phyloP scores from a whole-genome alignment of 805 yeast genomes.

The Cyberlindnera xishuangbannaensis region DNA sequence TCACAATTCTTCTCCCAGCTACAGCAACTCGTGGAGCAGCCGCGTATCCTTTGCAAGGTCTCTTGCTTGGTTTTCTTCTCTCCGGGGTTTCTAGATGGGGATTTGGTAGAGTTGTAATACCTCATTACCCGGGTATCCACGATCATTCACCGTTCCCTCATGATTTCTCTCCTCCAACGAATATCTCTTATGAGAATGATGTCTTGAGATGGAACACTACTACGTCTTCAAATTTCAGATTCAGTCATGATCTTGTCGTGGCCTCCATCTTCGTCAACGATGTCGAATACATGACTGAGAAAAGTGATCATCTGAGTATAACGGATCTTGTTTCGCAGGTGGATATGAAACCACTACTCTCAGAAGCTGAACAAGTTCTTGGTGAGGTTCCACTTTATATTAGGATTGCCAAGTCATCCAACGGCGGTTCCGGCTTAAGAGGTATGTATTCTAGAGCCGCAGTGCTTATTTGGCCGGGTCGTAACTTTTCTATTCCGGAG shows the following conservation, averaged over 20 bases:
- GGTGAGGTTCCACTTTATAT: slow-evolving; percentile 40
- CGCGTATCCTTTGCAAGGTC: slow-evolving; percentile 76
- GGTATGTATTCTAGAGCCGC: slow-evolving; percentile 70
- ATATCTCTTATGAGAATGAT: slow-evolving; percentile 19
- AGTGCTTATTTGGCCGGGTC: slow-evolving; percentile 51
- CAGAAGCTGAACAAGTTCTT: slow-evolving; percentile 27
- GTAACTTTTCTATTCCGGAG: slow-evolving; percentile 43
- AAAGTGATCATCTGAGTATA: slow-evolving; percentile 38
- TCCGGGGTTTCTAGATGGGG: slow-evolving; percentile 94
- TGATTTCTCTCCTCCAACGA: slow-evolving; percentile 43
- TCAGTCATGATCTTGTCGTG: slow-evolving; percentile 26
- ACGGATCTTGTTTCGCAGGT: slow-evolving; percentile 29
- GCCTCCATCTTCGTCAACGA: slow-evolving; percentile 73
- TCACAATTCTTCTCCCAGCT: slow-evolving; percentile 74
- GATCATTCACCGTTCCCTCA: slow-evolving; percentile 74
- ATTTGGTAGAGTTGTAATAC: slow-evolving; percentile 81
- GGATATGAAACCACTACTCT: slow-evolving; percentile 22
- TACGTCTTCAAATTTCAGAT: slow-evolving; percentile 4
- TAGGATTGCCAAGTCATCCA: slow-evolving; percentile 45
- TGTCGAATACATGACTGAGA: slow-evolving; percentile 65
- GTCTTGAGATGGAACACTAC: slow-evolving; percentile 25
- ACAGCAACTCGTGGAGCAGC: slow-evolving; percentile 68
- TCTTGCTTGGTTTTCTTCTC: slow-evolving; percentile 70
- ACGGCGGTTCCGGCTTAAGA: slow-evolving; percentile 29
- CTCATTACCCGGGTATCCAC: too few relatives aligned